phyloP scores from a whole-genome alignment of 768 basidiomycete species.

The Coprinellus aureogranulatus region DNA sequence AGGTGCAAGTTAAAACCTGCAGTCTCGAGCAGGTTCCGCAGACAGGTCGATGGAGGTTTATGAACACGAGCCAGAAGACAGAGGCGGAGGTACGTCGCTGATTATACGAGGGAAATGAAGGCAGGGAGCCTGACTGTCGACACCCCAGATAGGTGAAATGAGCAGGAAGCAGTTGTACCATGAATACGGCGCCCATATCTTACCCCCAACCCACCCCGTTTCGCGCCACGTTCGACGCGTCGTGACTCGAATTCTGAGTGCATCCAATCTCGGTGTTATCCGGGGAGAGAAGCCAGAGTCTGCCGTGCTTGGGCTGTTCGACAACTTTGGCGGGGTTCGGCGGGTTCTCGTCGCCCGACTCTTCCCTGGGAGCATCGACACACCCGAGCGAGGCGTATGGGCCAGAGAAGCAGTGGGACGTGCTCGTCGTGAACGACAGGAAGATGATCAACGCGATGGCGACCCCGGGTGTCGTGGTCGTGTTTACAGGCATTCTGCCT shows the following conservation, averaged over 20 bases:
- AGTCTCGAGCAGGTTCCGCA: slow-evolving; percentile 85
- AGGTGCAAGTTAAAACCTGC: not conserved
- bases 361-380: slow-evolving; percentile 21
- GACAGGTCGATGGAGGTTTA: slow-evolving; percentile 87
- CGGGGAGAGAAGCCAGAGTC: slow-evolving; percentile 26
- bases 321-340: slow-evolving; percentile 22
- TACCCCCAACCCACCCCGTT: slow-evolving; percentile 66
- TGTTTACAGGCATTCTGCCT: slow-evolving; percentile 87
- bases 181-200: slow-evolving; percentile 51
- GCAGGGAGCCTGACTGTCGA: slow-evolving; percentile 13
- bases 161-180: slow-evolving; percentile 41
- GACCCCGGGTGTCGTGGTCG: slow-evolving; percentile 73
- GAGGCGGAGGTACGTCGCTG: slow-evolving; percentile 49
- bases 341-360: slow-evolving; percentile 33
- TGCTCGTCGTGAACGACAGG: slow-evolving; percentile 75
- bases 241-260: slow-evolving; percentile 63
- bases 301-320: slow-evolving; percentile 21
- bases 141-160: slow-evolving; percentile 36
- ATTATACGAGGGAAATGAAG: too few species aligned
- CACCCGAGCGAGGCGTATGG: slow-evolving; percentile 24
- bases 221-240: slow-evolving; percentile 69
- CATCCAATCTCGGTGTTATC: slow-evolving; percentile 70
- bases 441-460: slow-evolving; percentile 78
- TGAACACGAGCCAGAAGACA: slow-evolving; percentile 61
- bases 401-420: slow-evolving; percentile 54